Evolutionary conservation across 352 stramenopile species (phyloP).

Genomic region (Globisporangium nagaii): DNA sequence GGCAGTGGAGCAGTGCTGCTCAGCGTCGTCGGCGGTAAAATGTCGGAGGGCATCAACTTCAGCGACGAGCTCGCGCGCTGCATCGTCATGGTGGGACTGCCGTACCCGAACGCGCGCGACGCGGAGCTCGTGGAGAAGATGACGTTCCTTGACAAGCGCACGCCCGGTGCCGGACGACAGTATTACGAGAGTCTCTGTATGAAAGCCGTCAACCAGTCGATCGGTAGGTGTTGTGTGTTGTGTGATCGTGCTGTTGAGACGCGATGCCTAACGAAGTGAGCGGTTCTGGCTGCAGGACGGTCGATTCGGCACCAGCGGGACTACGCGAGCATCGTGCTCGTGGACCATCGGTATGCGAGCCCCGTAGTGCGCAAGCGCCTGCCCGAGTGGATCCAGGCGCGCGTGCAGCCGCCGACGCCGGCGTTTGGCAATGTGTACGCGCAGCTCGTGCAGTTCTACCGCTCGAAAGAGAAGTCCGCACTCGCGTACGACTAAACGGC

Average conservation of each 20-base stretch:
- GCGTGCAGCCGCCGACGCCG: conserved; percentile 41
- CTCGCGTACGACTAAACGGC: conserved; percentile 9
- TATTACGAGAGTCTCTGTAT: conserved; percentile 99
- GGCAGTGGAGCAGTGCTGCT: conserved; percentile 84
- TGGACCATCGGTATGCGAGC: conserved; percentile 93
- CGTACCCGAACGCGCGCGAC: conserved; percentile 96
- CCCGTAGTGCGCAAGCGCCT: conserved; percentile 53
- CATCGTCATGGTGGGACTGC: conserved; percentile 98
- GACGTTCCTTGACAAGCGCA: conserved; percentile 81
- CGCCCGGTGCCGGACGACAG: conserved; percentile 58
- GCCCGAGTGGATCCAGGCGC: conserved; percentile 80
- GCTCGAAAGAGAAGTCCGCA: conserved; percentile 30
- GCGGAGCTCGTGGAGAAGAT: conserved; percentile 97
- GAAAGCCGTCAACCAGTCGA: conserved; percentile 98
- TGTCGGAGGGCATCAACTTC: conserved; percentile 99
- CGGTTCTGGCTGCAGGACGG: conserved; percentile 37
- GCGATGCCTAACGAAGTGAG: too few relatives aligned
- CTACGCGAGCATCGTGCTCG: conserved; percentile 95
- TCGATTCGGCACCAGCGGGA: conserved; percentile 98
- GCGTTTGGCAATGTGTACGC: conserved; percentile 71
- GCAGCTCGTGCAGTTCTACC: conserved; percentile 78
- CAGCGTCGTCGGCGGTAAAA: conserved; percentile 98
- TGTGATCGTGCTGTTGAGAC: too few relatives aligned
- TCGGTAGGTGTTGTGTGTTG: too few relatives aligned
- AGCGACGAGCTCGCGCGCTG: conserved; percentile 95